Conservation (phyloP, 805 yeast species). For the Wickerhamiella azyma region DNA sequence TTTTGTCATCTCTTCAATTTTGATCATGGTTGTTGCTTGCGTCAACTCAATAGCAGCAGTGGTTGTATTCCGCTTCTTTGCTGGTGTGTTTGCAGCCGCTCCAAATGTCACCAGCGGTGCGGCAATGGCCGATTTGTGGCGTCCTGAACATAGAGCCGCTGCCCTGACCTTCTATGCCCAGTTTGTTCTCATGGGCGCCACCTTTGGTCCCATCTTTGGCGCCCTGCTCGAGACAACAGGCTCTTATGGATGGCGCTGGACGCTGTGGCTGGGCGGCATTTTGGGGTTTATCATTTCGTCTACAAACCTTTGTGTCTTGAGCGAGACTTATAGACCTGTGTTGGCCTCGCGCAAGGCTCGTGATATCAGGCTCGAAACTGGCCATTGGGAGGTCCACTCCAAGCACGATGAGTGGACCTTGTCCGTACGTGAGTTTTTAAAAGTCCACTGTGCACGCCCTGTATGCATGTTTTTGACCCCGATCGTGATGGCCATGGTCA, state of each 20-base stretch:
- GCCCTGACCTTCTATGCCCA: constrained; percentile 38
- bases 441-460: constrained; percentile 67
- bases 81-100: constrained; percentile 49
- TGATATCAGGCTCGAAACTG: constrained; percentile 57
- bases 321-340: constrained; percentile 29
- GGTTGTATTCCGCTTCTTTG: constrained; percentile 36
- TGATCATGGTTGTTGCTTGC: constrained; percentile 25
- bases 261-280: constrained; percentile 38
- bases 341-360: constrained; percentile 55
- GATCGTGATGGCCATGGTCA: constrained; percentile 29
- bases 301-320: constrained; percentile 26
- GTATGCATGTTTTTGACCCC: constrained; percentile 54
- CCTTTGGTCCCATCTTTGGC: constrained; percentile 35
- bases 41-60: constrained; percentile 34
- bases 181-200: constrained; percentile 34
- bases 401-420: constrained; percentile 83
- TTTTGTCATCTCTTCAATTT: constrained; percentile 33
- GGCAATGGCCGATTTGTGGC: constrained; percentile 44
- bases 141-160: constrained; percentile 37
- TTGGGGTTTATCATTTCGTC: constrained; percentile 26
- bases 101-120: constrained; percentile 52
- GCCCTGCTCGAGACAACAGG: constrained; percentile 27
- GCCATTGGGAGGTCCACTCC: constrained; percentile 72
- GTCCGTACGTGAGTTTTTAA: constrained; percentile 50
- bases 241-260: constrained; percentile 44